A percentile compares a stretch with the other conserved stretches of the same genome.
phyloP scores from a whole-genome alignment of 2,329 filamentous ascomycete species.

The Phaeosphaeriaceae sp. region DNA sequence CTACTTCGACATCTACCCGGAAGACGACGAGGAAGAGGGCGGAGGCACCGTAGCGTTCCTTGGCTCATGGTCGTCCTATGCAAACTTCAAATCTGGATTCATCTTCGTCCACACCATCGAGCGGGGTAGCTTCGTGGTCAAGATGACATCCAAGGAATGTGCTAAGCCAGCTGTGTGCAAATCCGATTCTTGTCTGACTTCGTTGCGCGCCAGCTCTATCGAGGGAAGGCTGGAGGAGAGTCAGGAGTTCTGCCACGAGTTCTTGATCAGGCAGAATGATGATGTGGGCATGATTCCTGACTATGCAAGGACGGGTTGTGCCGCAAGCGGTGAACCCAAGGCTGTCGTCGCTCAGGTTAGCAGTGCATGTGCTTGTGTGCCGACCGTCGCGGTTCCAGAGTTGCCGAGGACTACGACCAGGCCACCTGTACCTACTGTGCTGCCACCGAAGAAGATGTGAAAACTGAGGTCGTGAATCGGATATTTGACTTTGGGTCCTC shows the following conservation, averaged over 20 bases:
- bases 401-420: slow-evolving; percentile 32
- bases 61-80: slow-evolving; percentile 50
- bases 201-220: slow-evolving; percentile 28
- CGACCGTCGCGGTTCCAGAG: slow-evolving; percentile 29
- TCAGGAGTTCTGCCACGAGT: slow-evolving; percentile 27
- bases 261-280: slow-evolving; percentile 22
- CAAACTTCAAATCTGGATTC: slow-evolving; percentile 40
- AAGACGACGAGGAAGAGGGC: slow-evolving; percentile 46
- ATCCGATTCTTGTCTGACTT: slow-evolving; percentile 22
- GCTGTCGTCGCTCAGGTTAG: slow-evolving; percentile 26
- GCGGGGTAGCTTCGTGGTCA: slow-evolving; percentile 42
- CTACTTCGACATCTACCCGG: slow-evolving; percentile 51
- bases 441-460: slow-evolving; percentile 22
- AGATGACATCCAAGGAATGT: slow-evolving; percentile 33
- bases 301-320: slow-evolving; percentile 24
- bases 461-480: not conserved
- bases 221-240: slow-evolving; percentile 24
- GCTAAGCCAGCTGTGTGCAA: slow-evolving; percentile 29
- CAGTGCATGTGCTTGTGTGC: slow-evolving; percentile 33
- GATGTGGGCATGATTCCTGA: slow-evolving; percentile 21
- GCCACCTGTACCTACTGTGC: slow-evolving; percentile 31
- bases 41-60: slow-evolving; percentile 49
- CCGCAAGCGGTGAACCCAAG: slow-evolving; percentile 10
- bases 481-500: no score
- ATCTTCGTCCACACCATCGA: slow-evolving; percentile 48